These are phyloP conservation scores for Kurtzmaniella quercitrusa DNA, from an alignment of 1,139 yeast species.

Conservation along the genomic window DNA sequence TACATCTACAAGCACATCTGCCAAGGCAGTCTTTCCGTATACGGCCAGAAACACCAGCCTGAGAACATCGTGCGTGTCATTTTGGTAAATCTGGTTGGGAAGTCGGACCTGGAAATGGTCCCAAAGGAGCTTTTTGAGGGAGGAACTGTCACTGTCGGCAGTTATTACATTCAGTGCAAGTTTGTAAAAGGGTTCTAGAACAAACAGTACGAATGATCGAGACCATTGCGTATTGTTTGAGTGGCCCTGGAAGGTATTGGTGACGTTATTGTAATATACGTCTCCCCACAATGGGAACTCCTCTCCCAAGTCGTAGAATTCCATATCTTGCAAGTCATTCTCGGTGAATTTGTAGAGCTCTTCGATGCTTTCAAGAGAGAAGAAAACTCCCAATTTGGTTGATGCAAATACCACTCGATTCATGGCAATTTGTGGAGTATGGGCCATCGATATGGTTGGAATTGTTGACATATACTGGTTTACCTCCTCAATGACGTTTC, in stretches of 20 bases:
- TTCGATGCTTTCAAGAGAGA: conserved; percentile 66
- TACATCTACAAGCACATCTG: conserved; percentile 3
- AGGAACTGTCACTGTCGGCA: conserved; percentile 37
- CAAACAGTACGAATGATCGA: conserved; percentile 63
- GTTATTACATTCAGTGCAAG: conserved; percentile 60
- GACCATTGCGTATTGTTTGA: conserved; percentile 24
- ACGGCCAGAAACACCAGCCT: background rate
- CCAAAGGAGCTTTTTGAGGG: conserved; percentile 35
- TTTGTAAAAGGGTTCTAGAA: conserved; percentile 80
- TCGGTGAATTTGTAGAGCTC: conserved; percentile 34
- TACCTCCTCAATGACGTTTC: conserved; percentile 57
- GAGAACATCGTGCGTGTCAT: background rate
- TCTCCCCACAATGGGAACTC: conserved; percentile 66
- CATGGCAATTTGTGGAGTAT: conserved; percentile 14
- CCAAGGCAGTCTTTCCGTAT: background rate
- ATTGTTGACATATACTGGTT: conserved; percentile 43
- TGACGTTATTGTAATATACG: conserved; percentile 43
- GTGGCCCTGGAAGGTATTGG: conserved; percentile 41
- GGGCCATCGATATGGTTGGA: background rate
- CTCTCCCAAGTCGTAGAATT: conserved; percentile 33
- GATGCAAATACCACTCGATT: conserved; percentile 77
- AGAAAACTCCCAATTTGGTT: conserved; percentile 54
- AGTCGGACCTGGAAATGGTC: conserved; percentile 43
- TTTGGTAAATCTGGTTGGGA: conserved; percentile 2
- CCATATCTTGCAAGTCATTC: conserved; percentile 22